phyloP scores from a whole-genome alignment of 371 early-diverging fungal species.

The Mortierella sp. region DNA sequence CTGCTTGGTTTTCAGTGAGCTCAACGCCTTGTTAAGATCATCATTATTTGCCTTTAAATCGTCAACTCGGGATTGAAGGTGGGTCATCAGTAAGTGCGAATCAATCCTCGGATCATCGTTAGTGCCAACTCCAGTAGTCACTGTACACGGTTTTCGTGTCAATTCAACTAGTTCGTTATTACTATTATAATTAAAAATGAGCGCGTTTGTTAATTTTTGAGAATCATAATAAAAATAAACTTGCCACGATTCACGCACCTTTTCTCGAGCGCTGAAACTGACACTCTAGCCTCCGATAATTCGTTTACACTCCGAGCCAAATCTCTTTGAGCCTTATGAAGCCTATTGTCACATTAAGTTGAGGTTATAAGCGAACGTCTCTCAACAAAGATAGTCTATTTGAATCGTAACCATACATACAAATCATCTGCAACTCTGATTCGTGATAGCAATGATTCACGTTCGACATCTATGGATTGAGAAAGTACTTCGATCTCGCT shows the following conservation, averaged over 20 bases:
- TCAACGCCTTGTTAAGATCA: background rate
- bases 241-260: background rate
- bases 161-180: background rate
- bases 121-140: background rate
- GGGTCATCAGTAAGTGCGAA: constrained; percentile 1
- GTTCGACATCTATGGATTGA: background rate
- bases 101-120: background rate
- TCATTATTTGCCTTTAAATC: background rate
- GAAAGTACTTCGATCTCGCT: background rate
- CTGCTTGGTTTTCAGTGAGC: background rate
- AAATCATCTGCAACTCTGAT: background rate
- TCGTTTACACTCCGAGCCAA: background rate
- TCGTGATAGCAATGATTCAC: background rate
- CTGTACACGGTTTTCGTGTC: background rate
- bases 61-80: background rate
- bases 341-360: background rate
- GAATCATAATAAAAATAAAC: background rate
- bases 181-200: background rate
- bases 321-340: background rate
- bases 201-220: too few species aligned
- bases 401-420: background rate
- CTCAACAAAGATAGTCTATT: too few species aligned
- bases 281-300: background rate
- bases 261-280: background rate
- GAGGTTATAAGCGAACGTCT: background rate